Base-by-base conservation (phyloP, 352 stramenopile species). In the Phytopythium kandeliae region DNA sequence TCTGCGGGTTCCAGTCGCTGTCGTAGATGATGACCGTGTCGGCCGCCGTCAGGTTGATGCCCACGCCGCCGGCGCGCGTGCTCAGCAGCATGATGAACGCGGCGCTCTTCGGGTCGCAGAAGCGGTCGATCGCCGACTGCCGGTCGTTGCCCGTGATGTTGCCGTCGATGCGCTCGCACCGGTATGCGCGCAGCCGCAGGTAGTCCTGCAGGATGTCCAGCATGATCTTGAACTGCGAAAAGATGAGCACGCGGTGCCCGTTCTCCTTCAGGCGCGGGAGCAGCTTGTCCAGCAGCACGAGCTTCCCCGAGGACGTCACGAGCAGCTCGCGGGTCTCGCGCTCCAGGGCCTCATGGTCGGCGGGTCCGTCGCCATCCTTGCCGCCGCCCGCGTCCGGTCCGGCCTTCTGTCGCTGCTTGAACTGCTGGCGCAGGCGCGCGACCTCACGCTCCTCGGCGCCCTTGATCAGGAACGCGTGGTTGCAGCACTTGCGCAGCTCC, bases 201-300 rank as follows among this genome's bases (percentile, higher is more conserved):
- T 99, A 99, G 55, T 99, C 97, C 65, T 99, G 96, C 21, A 99
- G 62, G 37, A 99, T 98, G 67, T 99, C 95, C 45, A 99, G 78
- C 97, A 99, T 99, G 41, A 98, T 98, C 67, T 98, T 98, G 69
- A 97, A 96, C 72, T 99, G 98, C 7, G 90, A 98, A 67, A 99
- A 99, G 19, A 99, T 92, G 11, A 99, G 68, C 25, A 99, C 92
- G 17, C 96, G 84, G 57, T 99, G 97, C 4, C 95, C 95, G 41
- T 98, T 95, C 54, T 88, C 79, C 60, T 98, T 90, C 13, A 99
- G 69, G 6, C 92, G 86, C 12, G 96, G 96, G 6, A 99, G 78
- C 10, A 99, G 69, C 59, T 99, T 99, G 71, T 99, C 97, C 24
- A 99, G 71, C 15, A 99, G 68, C 42, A 99, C 91, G 9, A 99